A percentile compares a stretch with the other conserved stretches of the same genome.
Evolutionary conservation across 257 asterid genomes (phyloP).

Genomic region (Sherardia arvensis): DNA sequence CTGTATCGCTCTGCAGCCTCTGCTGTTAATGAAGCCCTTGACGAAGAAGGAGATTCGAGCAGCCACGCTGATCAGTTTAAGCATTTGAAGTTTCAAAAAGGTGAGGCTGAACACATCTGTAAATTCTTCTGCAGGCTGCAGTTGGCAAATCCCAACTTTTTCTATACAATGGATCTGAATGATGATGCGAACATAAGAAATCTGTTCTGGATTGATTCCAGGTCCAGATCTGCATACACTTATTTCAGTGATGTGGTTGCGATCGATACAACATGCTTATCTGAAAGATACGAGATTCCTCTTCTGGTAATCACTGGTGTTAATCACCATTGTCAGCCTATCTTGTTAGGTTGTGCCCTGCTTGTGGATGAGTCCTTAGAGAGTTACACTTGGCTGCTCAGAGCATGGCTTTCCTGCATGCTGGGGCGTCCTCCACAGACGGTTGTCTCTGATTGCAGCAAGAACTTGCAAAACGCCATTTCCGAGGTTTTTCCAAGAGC

Average conservation of each 20-base stretch:
- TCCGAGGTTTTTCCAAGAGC: constrained; percentile 37
- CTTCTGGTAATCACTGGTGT: constrained; percentile 25
- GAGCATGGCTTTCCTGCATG: constrained; percentile 40
- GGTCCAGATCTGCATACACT: constrained; percentile 27
- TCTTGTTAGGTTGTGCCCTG: constrained; percentile 29
- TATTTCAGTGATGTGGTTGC: constrained; percentile 30
- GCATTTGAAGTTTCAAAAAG: constrained; percentile 19
- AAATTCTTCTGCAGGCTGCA: constrained; percentile 22
- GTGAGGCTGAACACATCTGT: constrained; percentile 19
- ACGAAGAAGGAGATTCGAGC: constrained; percentile 22
- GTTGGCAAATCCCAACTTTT: constrained; percentile 25
- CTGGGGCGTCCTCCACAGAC: constrained; percentile 37
- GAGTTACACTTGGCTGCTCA: constrained; percentile 30
- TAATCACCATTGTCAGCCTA: constrained; percentile 29
- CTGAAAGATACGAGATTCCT: constrained; percentile 23
- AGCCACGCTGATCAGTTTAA: constrained; percentile 19
- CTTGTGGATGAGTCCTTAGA: constrained; percentile 27
- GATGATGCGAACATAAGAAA: constrained; percentile 30
- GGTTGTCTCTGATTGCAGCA: constrained; percentile 25
- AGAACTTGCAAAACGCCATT: constrained; percentile 27
- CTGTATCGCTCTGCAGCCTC: constrained; percentile 55
- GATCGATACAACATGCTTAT: constrained; percentile 27
- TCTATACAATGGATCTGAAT: constrained; percentile 33
- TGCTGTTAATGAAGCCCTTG: constrained; percentile 41
- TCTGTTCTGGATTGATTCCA: constrained; percentile 32